Conservation (phyloP, 164 flowering plant species). For the Sextonia rubra region DNA sequence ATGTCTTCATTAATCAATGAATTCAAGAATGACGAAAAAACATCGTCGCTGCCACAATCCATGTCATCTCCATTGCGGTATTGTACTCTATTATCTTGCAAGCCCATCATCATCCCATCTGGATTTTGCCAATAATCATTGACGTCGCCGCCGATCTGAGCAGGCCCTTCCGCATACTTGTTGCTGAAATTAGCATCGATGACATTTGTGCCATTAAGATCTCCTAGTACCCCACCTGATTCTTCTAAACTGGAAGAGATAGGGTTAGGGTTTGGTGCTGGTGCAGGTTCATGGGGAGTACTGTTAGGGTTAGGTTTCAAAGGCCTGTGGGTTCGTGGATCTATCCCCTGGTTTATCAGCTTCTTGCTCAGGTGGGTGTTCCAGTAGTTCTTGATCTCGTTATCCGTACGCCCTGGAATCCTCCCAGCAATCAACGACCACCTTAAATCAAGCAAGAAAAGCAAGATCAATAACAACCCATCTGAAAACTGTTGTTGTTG, state of each 20-base stretch:
- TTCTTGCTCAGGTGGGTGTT: conserved; percentile 72
- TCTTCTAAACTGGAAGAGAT: not conserved
- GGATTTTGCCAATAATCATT: conserved; percentile 1
- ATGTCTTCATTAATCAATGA: conserved; percentile 46
- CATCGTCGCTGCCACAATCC: conserved; percentile 34
- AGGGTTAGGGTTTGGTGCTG: conserved; percentile 15
- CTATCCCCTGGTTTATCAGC: conserved; percentile 61
- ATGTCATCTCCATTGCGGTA: conserved; percentile 23
- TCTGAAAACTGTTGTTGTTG: not conserved
- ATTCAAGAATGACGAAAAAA: conserved; percentile 58
- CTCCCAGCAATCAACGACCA: conserved; percentile 80
- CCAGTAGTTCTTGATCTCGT: conserved; percentile 81
- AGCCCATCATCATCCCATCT: conserved; percentile 2
- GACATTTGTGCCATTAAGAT: not conserved
- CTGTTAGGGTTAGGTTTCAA: conserved; percentile 19
- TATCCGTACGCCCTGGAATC: conserved; percentile 67
- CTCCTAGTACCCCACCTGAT: not conserved
- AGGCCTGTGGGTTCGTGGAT: conserved; percentile 70
- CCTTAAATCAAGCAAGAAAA: conserved; percentile 21
- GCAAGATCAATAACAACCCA: not conserved
- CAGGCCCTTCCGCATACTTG: not conserved
- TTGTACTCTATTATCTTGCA: not conserved
- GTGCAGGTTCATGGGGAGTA: not conserved
- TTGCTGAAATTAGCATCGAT: not conserved
- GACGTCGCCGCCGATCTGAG: not conserved